Evolutionary conservation across 345 rosid species (phyloP), one percentile per base, ranked within the genome.

Genomic region (Trapa bicornis): DNA sequence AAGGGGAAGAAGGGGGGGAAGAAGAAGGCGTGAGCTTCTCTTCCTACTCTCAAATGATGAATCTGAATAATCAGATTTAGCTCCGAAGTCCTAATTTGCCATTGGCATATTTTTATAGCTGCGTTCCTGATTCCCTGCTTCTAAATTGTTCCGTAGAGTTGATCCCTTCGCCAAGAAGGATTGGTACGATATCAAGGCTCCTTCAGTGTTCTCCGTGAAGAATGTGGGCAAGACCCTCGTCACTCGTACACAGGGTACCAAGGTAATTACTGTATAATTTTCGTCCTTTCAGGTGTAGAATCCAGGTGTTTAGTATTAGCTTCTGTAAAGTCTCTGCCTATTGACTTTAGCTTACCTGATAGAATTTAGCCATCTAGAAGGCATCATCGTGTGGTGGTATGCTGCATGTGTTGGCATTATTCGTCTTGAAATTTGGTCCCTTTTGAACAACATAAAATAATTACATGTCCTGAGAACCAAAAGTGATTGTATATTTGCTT

Each of bases 111-210:
- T 22, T 17, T 12, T 22, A 3, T n/a, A 6, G 60, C 60, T 54
- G 10, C 29, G 58, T n/a, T 41, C 61, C 45, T 33, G 5, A 22
- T 1, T 37, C 11, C 29, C 42, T 32, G 38, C 32, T 42, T 35
- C 17, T 38, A 60, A 3, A 41, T 53, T 41, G 63, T 56, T 29
- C 0, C 36, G 53, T 7, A 80, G 84, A 29, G 78, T 68, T 15
- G 88, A 84, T 66, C 84, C 85, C 12, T 81, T 76, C 58, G 66
- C 84, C n/a, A 81, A 80, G 82, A 84, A 84, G 80, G 88, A 81
- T 36, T 81, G 84, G 85, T 81, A 84, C 64, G 82, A 78, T 41
- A 76, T 84, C 64, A 84, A 84, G 79, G 82, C 86, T 13, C 84
- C 86, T 29, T 76, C 86, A 1, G 50, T 78, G 6, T 84, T 84